Evolutionary conservation across 176 grass and related monocot species (phyloP), one percentile per base, ranked within the genome.

Genomic region (Elaeis guineensis): DNA sequence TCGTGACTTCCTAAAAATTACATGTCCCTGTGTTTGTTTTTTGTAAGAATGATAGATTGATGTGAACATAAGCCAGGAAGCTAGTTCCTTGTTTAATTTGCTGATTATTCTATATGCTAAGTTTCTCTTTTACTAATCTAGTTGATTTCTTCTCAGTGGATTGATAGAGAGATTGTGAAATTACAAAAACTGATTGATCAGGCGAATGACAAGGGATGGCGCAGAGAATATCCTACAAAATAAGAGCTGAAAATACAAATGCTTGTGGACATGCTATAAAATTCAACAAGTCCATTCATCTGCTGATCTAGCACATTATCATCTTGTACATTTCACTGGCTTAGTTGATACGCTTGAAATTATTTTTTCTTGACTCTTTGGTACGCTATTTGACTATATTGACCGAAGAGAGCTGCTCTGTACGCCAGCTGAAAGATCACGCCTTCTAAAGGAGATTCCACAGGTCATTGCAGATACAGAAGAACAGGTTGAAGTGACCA

Each of bases 141-240:
- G 19, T 58, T 76, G 39, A 53, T 58, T 67, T 53, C 69, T 80
- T 80, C 83, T 75, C 72, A 96, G 87, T 85, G 92, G 92, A 78
- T 96, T 69, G 69, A 77, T 35, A 80, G 29, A 63, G 83, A 96
- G 67, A 65, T 96, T 72, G 4, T 14, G 63, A 88, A 58, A 63
- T 54, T 96, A 51, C 74, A 78, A 72, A 96, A 55, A 54, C 24
- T 65, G 55, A 88, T 90, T 22, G 35, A 66, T 58, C 39, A 9
- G 60, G 83, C 83, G 16, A 61, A 84, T 66, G 75, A 69, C 29
- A 88, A 90, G 64, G 92, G 92, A 48, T 85, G 75, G 76, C 78
- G 56, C 25, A 26, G 16, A 66, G 69, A 90, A 96, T 96, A 90
- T 96, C 92, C 92, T 85, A 90, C 71, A 32, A 44, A 12, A 44